Base-by-base conservation (phyloP, 2,329 filamentous ascomycete genomes). In the Claviceps africana region DNA sequence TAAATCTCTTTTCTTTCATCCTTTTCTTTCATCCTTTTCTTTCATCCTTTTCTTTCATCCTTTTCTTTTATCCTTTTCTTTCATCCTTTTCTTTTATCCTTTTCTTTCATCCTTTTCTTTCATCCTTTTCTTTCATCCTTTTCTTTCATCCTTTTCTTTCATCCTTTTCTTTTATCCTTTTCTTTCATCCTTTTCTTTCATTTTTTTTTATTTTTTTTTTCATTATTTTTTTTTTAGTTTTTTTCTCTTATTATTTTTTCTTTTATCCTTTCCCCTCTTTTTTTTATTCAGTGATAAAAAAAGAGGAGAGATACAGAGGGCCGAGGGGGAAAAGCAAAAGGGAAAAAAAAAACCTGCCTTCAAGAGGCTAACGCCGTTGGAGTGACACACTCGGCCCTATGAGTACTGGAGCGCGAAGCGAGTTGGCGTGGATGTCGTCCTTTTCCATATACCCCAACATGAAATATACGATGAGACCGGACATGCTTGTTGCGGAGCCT, bases 381-480 rank as follows among this genome's bases (percentile, higher is more conserved):
- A 13, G 45, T 33, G 11, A 30, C 33, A n/a, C n/a, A 5, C 11
- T 35, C 45, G 31, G 46, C 46, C 33, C 9, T 17, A 15, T 33
- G n/a, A 33, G 7, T 21, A 35, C 31, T 45, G n/a, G n/a, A 45
- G 43, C 11, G 42, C 7, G 4, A 10, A 21, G 22, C n/a, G n/a
- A 22, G 11, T 42, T 21, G 10, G 31, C 46, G 22, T 21, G 49
- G 22, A 30, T 22, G 25, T 28, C 22, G 6, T 45, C 25, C 37
- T 19, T 45, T 51, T 47, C 33, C n/a, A 47, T 47, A 51, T 30
- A 48, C 22, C 43, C 50, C 50, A 30, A 25, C 21, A 47, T 47
- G 48, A 49, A 51, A 35, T 40, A 39, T 37, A 35, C 10, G 11
- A 47, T 40, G 50, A 46, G 43, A 46, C 17, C 3, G 25, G 25